Evolutionary conservation across 2,329 filamentous ascomycete genomes (phyloP).

Genomic region (Ilyonectria destructans): DNA sequence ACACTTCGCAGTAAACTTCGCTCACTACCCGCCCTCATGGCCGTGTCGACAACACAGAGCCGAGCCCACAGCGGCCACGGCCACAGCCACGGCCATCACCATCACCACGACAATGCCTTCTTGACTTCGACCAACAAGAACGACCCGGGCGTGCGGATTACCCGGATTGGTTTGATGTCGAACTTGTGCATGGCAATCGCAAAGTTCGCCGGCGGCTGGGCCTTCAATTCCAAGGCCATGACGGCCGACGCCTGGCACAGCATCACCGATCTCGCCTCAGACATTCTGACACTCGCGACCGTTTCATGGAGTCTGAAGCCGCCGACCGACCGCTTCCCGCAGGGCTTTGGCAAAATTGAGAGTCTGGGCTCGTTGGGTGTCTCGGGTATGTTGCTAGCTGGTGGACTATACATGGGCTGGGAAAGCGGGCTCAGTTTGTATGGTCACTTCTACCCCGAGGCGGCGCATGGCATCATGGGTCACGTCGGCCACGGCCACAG

Average conservation of each 20-base stretch:
- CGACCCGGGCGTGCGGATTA: slow-evolving; percentile 77
- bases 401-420: slow-evolving; percentile 93
- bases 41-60: slow-evolving; percentile 53
- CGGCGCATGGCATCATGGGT: slow-evolving; percentile 75
- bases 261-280: slow-evolving; percentile 94
- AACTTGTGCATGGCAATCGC: slow-evolving; percentile 95
- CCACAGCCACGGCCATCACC: slow-evolving; percentile 61
- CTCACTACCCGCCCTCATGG: slow-evolving; percentile 44
- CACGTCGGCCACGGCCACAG: slow-evolving; percentile 77
- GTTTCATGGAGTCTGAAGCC: slow-evolving; percentile 94
- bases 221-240: slow-evolving; percentile 95
- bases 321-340: slow-evolving; percentile 87
- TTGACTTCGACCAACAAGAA: slow-evolving; percentile 90
- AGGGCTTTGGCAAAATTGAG: slow-evolving; percentile 98
- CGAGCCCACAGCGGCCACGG: slow-evolving; percentile 51
- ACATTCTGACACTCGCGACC: slow-evolving; percentile 93
- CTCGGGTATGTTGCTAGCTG: slow-evolving; percentile 89
- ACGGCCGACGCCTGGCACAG: slow-evolving; percentile 96
- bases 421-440: slow-evolving; percentile 80
- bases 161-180: slow-evolving; percentile 76
- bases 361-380: slow-evolving; percentile 94
- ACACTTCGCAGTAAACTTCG: slow-evolving; percentile 42
- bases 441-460: slow-evolving; percentile 80
- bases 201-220: slow-evolving; percentile 93
- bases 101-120: slow-evolving; percentile 93